Evolutionary conservation across 768 basidiomycete genomes (phyloP), one percentile per base, ranked within the genome.

Genomic region (Melanogaster broomeanus): DNA sequence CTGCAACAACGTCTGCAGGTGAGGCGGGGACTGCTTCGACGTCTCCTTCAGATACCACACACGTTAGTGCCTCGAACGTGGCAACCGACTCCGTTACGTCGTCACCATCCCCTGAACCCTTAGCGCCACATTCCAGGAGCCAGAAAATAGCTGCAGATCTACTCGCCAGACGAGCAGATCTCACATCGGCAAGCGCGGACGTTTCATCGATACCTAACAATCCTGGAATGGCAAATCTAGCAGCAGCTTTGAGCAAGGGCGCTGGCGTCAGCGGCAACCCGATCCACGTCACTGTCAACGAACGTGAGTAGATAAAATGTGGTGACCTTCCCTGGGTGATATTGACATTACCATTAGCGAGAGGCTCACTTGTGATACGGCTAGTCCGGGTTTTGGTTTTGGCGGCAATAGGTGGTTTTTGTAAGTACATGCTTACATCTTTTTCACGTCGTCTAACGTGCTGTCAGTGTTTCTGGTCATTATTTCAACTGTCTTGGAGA

Each of bases 401-500:
- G 48, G 72, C 82, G 4, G 68, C 75, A 41, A 73, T 88, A 40
- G 69, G 76, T 53, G 79, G 82, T 2, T 89, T 90, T 71, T 84
- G 89, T 89, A 59, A 65, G 87, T 76, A 9, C 39, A 30, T 35
- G 34, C 44, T 8, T 24, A 4, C 2, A 35, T 9, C 43, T 35
- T 40, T 18, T 30, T 54, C 18, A 39, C 21, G 3, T 21, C 27
- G 13, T 19, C 48, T 63, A 12, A 63, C 37, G 16, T 34, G 34
- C 24, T 16, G 40, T 25, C 54, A 90, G 88, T 90, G 68, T 78
- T 93, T 65, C 74, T 98, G 50, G 90, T 95, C 46, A 77, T 95
- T 30, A 73, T 98, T 22, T 88, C 93, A 1, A 86, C 97, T 30
- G 77, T 97, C 59, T 82, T 98, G 60, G 96, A 98, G 71, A 95